Conservation (phyloP, 108 stramenopile genomes). For the Cyclostephanos tholiformis region DNA sequence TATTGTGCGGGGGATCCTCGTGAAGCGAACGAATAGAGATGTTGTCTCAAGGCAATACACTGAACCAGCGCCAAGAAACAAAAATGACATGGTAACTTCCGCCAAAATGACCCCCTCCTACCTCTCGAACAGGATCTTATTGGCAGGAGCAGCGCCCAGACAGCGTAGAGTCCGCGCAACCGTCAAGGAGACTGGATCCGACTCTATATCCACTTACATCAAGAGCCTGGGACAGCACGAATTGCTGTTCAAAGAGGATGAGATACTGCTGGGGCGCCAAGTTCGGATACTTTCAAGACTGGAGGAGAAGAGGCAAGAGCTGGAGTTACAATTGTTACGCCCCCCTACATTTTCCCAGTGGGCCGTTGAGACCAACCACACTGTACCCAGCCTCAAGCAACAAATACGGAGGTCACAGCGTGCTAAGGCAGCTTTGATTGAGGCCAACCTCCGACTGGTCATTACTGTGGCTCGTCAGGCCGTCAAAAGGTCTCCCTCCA, state of each 20-base stretch:
- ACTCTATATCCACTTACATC: constrained; percentile 56
- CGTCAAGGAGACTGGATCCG: constrained; percentile 62
- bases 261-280: constrained; percentile 51
- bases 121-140: constrained; percentile 1
- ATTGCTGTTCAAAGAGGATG: constrained; percentile 54
- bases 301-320: constrained; percentile 48
- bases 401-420: constrained; percentile 65
- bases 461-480: constrained; percentile 68
- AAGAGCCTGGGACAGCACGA: constrained; percentile 63
- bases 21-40: not conserved
- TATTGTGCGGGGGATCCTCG: not conserved
- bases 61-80: not conserved
- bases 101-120: not conserved
- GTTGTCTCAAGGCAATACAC: not conserved
- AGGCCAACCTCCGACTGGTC: constrained; percentile 73
- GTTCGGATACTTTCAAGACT: constrained; percentile 47
- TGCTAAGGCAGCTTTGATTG: constrained; percentile 66
- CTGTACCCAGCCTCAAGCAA: constrained; percentile 56
- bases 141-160: not conserved
- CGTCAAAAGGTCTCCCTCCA: constrained; percentile 45
- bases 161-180: constrained; percentile 46
- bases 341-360: constrained; percentile 62
- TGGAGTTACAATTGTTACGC: constrained; percentile 46
- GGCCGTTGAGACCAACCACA: constrained; percentile 51
- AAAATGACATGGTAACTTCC: not conserved